Base-by-base conservation (phyloP, 106 monocot genomes). In the Allium fistulosum region DNA sequence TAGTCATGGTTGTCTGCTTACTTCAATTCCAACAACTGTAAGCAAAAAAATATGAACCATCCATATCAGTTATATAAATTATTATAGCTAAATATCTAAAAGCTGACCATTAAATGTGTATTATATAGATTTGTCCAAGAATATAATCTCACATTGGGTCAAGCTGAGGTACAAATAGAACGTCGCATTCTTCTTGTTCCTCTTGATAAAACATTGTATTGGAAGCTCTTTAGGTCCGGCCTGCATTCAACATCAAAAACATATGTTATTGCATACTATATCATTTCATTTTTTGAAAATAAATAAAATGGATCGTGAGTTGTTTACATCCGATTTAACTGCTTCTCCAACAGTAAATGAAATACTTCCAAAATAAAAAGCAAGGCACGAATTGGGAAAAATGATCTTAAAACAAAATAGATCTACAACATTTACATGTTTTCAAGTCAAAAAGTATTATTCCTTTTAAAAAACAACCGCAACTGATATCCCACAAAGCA, bases 141-240 rank as follows among this genome's bases (percentile, higher is more conserved):
- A 60, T 62, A 37, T 66, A 6, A 48, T 53, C 82, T 75, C 62
- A 90, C 90, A 66, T 27, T 78, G 80, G 4, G 85, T 85, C 66
- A 90, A 53, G 69, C 85, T 78, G 45, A 90, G 85, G 63, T 80
- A 82, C 12, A 90, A 80, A 53, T 78, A 85, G 58, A 82, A 90
- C 2, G 85, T 85, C 9, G 84, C 80, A 48, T 68, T 85, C 82
- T 78, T 85, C 85, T 75, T 90, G 75, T 90, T 85, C 75, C 90
- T 85, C 72, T 78, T 80, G 70, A 90, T 85, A 51, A 90, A 90
- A 58, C 90, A 90, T 49, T 85, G 85, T 53, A 90, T 82, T 6
- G 88, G 84, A 65, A 75, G 62, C 11, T 82, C 90, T 47, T 70
- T 82, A 17, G 82, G 79, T 48, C 90, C 90, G 8, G 82, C 78